Conservation (phyloP, 2,329 filamentous ascomycete species). For the Nemania sp. region DNA sequence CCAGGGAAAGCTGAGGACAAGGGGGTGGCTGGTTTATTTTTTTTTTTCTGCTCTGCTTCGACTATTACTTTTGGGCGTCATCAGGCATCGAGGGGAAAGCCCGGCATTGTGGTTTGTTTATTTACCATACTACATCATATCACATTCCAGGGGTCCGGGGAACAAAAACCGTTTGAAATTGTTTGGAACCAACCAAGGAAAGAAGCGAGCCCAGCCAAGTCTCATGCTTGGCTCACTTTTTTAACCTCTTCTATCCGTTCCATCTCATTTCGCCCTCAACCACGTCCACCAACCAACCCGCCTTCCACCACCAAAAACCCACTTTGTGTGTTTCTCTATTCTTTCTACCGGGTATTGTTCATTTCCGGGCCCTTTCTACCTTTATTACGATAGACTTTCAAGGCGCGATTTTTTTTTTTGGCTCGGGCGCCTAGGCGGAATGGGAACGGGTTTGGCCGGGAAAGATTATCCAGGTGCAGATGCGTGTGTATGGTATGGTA, state of each 20-base stretch:
- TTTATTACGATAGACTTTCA: slow-evolving; percentile 20
- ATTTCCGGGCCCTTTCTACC: background rate
- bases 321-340: background rate
- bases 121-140: slow-evolving; percentile 15
- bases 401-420: slow-evolving; percentile 19
- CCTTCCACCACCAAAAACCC: too few species aligned
- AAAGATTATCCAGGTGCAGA: too few species aligned
- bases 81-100: slow-evolving; percentile 21
- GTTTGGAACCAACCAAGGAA: slow-evolving; percentile 11
- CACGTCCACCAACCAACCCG: too few species aligned
- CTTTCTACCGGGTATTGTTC: background rate
- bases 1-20: slow-evolving; percentile 20
- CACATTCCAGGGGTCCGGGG: slow-evolving; percentile 18
- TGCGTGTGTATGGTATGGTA: too few species aligned
- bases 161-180: slow-evolving; percentile 9
- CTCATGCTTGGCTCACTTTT: slow-evolving; percentile 28
- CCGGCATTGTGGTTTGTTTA: slow-evolving; percentile 13
- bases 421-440: slow-evolving; percentile 12
- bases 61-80: slow-evolving; percentile 14
- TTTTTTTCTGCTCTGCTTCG: background rate
- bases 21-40: slow-evolving; percentile 11
- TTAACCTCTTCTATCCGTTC: background rate
- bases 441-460: slow-evolving; percentile 5
- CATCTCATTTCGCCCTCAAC: too few species aligned
- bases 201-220: background rate